These are phyloP conservation scores for Neopestalotiopsis sp. DNA, from an alignment of 2,329 filamentous ascomycete genomes.

Conservation along the genomic window DNA sequence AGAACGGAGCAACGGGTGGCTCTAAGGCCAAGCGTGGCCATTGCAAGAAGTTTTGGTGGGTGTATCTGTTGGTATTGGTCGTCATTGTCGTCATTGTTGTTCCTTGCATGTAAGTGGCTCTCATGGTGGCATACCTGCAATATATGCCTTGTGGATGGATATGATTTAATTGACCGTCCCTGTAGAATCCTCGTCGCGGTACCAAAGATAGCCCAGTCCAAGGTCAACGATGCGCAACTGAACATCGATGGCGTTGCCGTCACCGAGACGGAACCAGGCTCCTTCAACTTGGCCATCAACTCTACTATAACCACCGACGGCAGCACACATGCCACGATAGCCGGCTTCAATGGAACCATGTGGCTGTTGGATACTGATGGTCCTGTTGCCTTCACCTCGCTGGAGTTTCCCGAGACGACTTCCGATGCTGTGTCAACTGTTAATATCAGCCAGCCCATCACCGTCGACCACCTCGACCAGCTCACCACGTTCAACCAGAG, in stretches of 20 bases:
- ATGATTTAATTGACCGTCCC: not conserved
- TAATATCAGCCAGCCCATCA: slow-evolving; percentile 55
- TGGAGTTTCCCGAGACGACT: slow-evolving; percentile 58
- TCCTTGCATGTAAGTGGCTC: slow-evolving; percentile 59
- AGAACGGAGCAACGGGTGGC: slow-evolving; percentile 38
- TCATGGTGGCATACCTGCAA: not conserved
- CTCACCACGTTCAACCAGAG: slow-evolving; percentile 61
- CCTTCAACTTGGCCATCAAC: slow-evolving; percentile 59
- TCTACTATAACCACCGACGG: slow-evolving; percentile 58
- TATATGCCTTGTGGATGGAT: not conserved
- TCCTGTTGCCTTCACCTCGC: slow-evolving; percentile 53
- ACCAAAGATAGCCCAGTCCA: slow-evolving; percentile 61
- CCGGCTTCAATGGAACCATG: slow-evolving; percentile 56
- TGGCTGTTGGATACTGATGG: slow-evolving; percentile 56
- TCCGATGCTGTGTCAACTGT: slow-evolving; percentile 53
- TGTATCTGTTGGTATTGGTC: slow-evolving; percentile 56
- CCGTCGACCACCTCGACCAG: slow-evolving; percentile 51
- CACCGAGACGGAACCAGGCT: slow-evolving; percentile 47
- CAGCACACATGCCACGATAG: slow-evolving; percentile 55
- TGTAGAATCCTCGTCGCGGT: slow-evolving; percentile 60
- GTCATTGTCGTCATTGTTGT: slow-evolving; percentile 59
- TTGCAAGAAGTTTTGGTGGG: slow-evolving; percentile 66
- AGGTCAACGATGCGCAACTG: slow-evolving; percentile 58
- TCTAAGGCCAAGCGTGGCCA: slow-evolving; percentile 47
- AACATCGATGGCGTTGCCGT: slow-evolving; percentile 57